phyloP scores from a whole-genome alignment of 148 eudicot species.

The Arctostaphylos glauca region DNA sequence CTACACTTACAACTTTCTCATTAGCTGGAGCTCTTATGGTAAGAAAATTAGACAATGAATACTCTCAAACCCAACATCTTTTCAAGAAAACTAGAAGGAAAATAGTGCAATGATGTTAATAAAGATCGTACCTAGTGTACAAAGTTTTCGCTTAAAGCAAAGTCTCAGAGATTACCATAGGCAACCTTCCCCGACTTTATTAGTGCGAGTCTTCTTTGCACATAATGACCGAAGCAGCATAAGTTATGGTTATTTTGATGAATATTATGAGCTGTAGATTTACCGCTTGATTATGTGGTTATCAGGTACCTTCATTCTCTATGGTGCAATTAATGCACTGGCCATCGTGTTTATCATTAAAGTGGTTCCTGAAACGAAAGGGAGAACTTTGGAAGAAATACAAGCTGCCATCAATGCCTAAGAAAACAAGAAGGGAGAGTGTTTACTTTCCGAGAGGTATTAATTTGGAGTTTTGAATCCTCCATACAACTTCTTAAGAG shows the following conservation, averaged over 20 bases:
- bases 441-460: not conserved
- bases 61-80: not conserved
- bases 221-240: not conserved
- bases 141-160: not conserved
- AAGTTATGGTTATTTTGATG: not conserved
- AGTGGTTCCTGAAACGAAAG: conserved; percentile 92
- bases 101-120: not conserved
- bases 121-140: not conserved
- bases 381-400: conserved; percentile 76
- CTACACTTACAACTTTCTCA: conserved; percentile 78
- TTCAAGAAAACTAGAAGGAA: not conserved
- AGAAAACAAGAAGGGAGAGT: conserved; percentile 12
- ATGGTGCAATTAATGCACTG: conserved; percentile 56
- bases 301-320: conserved; percentile 74
- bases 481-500: not conserved
- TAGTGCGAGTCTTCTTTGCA: not conserved
- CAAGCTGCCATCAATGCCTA: conserved; percentile 61
- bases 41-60: conserved; percentile 17
- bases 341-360: conserved; percentile 55
- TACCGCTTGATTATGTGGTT: conserved; percentile 17
- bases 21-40: conserved; percentile 91
- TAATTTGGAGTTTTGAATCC: not conserved
- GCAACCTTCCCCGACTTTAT: not conserved
- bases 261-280: conserved; percentile 1
- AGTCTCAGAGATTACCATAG: not conserved